Evolutionary conservation across 202 grass and related monocot genomes (phyloP), one percentile per base, ranked within the genome.

Genomic region (Carex arenaria): DNA sequence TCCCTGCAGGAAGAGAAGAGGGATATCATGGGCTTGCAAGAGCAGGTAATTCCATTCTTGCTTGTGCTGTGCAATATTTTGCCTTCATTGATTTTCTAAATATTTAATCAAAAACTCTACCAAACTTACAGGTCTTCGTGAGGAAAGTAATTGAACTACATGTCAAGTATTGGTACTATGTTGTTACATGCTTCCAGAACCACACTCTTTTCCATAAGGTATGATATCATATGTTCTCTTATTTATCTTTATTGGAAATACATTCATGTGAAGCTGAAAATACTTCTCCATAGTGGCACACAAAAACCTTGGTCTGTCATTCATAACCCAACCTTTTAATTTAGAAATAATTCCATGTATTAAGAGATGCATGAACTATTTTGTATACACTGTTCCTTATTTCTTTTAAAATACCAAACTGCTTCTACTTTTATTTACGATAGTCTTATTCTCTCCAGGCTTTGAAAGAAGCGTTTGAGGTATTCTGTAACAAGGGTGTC

Each of bases 131-230:
- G 96, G 85, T 94, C 73, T 99, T 99, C 47, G 89, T 99, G 31
- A 89, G 96, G 85, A 99, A 99, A 94, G 87, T 99, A 71, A 99
- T 99, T 57, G 89, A 93, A 83, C 85, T 99, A 54, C 96, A 99
- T 90, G 96, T 96, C 52, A 99, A 99, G 76, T 99, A 99, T 52
- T 88, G 93, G 51, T 85, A 89, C 23, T 96, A 99, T 73, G 93
- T 99, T 51, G 89, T 85, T 53, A 88, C 96, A 68, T 99, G 96
- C 87, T 99, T 99, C 54, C 96, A 96, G 81, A 90, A 91, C 56
- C 96, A 99, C 83, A 93, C 91, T 34, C 89, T 99, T 53, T 99
- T 99, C 79, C 96, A 99, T 69, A 99, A 99, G 96, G 96, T 96
- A 43, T 89, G 80, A 49, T 13, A 69, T 53, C 61, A 68, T 77